These are phyloP conservation scores for Hansenula sp. DNA, from an alignment of 1,139 yeast genomes.

Conservation along the genomic window DNA sequence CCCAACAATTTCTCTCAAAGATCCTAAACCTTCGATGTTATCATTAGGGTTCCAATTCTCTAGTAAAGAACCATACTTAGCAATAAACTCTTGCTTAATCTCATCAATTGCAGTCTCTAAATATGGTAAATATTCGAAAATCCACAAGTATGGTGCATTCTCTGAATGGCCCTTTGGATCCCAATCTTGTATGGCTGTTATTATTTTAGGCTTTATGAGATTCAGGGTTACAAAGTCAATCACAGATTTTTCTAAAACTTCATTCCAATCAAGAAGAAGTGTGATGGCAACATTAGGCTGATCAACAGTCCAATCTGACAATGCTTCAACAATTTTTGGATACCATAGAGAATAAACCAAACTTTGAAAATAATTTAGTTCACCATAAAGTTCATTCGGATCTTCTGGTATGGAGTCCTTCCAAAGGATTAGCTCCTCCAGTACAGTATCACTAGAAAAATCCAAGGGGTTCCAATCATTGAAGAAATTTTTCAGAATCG, in stretches of 20 bases:
- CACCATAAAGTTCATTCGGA: conserved; percentile 4
- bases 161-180: conserved; percentile 7
- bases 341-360: conserved; percentile 32
- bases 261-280: conserved; percentile 38
- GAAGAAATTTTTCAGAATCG: conserved; percentile 22
- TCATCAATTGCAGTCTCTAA: conserved; percentile 19
- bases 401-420: conserved; percentile 14
- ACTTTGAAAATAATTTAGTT: conserved; percentile 28
- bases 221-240: conserved; percentile 25
- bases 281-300: conserved; percentile 28
- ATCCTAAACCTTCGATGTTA: conserved; percentile 26
- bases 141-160: conserved; percentile 33
- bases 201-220: conserved; percentile 34
- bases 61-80: conserved; percentile 29
- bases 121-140: conserved; percentile 42
- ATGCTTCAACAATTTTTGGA: conserved; percentile 26
- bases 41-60: conserved; percentile 30
- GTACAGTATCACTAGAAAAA: conserved; percentile 20
- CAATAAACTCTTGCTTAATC: conserved; percentile 25
- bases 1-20: conserved; percentile 36
- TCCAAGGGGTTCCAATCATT: conserved; percentile 34
- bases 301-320: conserved; percentile 30
- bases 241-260: conserved; percentile 31
- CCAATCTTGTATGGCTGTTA: conserved; percentile 32
- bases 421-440: conserved; percentile 26